Percentiles rank a stretch among this genome's conserved stretches.
These are phyloP conservation scores for Prosopis cineraria DNA, from an alignment of 306 rosid genomes.

Conservation along the genomic window DNA sequence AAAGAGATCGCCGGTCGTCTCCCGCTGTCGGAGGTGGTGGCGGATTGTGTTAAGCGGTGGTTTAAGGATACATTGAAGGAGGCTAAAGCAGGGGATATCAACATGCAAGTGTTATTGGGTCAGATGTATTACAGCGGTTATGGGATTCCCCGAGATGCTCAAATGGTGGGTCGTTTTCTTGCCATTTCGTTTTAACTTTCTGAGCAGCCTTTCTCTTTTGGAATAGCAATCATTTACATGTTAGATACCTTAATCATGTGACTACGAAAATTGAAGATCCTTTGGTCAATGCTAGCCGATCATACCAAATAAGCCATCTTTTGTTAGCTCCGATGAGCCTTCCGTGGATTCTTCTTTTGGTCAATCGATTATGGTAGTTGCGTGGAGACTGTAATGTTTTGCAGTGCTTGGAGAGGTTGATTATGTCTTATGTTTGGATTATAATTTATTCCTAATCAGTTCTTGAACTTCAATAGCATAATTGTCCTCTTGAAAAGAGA, in stretches of 20 bases:
- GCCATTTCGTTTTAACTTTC: background rate
- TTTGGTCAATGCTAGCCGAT: background rate
- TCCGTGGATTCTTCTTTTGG: background rate
- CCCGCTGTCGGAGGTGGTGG: conserved; percentile 78
- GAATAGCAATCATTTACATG: background rate
- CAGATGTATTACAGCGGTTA: conserved; percentile 93
- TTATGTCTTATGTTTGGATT: background rate
- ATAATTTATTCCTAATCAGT: background rate
- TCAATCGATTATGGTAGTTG: background rate
- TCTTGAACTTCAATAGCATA: background rate
- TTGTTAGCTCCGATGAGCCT: background rate
- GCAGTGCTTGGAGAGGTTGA: background rate
- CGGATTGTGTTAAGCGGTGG: conserved; percentile 92
- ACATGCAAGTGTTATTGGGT: conserved; percentile 90
- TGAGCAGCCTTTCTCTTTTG: too few species aligned
- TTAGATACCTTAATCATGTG: too few species aligned
- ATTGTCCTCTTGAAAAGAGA: background rate
- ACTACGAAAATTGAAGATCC: too few species aligned
- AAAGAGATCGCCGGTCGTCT: conserved; percentile 44
- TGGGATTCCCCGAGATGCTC: conserved; percentile 88
- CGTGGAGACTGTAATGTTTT: conserved; percentile 14
- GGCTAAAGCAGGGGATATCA: conserved; percentile 85
- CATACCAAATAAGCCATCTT: background rate
- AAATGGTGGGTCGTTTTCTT: conserved; percentile 53
- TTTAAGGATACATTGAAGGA: conserved; percentile 82